These are phyloP conservation scores for Metarhizium rileyi DNA, from an alignment of 2,329 filamentous ascomycete species.

Conservation along the genomic window DNA sequence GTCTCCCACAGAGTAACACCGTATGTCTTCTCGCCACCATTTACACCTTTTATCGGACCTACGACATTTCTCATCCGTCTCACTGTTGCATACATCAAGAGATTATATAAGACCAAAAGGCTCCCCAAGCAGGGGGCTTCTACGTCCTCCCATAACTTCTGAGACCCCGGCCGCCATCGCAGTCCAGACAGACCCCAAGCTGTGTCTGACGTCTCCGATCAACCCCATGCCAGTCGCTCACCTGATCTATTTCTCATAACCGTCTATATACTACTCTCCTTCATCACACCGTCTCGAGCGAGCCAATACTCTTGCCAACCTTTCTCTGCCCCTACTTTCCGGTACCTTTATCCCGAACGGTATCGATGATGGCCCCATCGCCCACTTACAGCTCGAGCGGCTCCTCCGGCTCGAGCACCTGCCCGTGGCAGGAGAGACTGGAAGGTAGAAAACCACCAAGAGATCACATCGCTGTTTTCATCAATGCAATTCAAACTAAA, in stretches of 20 bases:
- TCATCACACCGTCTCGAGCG: not conserved
- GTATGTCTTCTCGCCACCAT: conserved; percentile 4
- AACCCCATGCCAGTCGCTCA: conserved; percentile 3
- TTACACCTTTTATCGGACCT: conserved; percentile 3
- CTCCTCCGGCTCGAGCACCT: conserved; percentile 12
- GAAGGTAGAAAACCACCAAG: conserved; percentile 28
- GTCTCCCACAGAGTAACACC: not conserved
- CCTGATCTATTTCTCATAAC: not conserved
- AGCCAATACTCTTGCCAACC: not conserved
- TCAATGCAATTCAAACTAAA: not conserved
- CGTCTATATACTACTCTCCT: not conserved
- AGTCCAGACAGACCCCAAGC: conserved; percentile 1
- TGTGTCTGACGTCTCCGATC: conserved; percentile 7
- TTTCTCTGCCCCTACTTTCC: not conserved
- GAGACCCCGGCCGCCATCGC: conserved; percentile 7
- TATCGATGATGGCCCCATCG: conserved; percentile 13
- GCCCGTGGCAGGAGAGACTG: conserved; percentile 46
- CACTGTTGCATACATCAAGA: not conserved
- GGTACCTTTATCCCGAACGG: not conserved
- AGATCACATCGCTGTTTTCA: no score
- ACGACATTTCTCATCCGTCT: conserved; percentile 8
- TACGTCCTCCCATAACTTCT: conserved; percentile 3
- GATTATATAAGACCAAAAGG: conserved; percentile 11
- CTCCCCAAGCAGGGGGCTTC: not conserved
- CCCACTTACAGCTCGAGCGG: conserved; percentile 17